Evolutionary conservation across 371 early-diverging fungal genomes (phyloP).

Genomic region (Mortierella sp.): DNA sequence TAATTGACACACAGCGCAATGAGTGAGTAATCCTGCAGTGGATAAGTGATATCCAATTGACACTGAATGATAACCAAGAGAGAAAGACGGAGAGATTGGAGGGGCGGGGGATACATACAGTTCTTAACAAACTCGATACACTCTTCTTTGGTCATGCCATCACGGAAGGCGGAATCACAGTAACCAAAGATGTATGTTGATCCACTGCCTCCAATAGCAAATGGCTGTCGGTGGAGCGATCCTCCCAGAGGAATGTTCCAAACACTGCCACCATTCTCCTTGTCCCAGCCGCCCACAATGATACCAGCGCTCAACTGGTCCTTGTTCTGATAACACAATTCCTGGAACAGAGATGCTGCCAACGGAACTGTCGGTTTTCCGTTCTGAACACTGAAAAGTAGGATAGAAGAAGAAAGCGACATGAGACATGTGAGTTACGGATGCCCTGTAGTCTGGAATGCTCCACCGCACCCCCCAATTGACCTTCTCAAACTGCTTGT

Average conservation of each 20-base stretch:
- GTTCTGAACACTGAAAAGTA: conserved; percentile 79
- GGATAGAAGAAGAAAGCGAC: not conserved
- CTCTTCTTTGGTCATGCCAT: conserved; percentile 92
- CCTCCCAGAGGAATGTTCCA: conserved; percentile 97
- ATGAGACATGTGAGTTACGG: not conserved
- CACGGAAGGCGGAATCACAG: conserved; percentile 91
- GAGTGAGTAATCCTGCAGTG: no score
- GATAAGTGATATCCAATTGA: no score
- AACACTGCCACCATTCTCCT: conserved; percentile 90
- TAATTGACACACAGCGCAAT: no score
- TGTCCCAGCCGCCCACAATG: conserved; percentile 99
- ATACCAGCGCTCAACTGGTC: conserved; percentile 94
- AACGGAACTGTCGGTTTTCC: conserved; percentile 90
- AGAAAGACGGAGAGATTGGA: not conserved
- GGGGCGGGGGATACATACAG: conserved; percentile 64
- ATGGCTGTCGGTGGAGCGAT: conserved; percentile 91
- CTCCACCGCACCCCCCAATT: not conserved
- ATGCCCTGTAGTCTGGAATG: not conserved
- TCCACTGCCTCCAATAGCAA: conserved; percentile 98
- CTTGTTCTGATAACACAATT: conserved; percentile 97
- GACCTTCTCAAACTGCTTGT: no score
- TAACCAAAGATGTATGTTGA: conserved; percentile 99
- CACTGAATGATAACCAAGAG: no score
- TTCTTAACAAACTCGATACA: conserved; percentile 95
- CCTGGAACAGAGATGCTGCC: conserved; percentile 94